These are phyloP conservation scores for Podosphaera aphanis DNA, from an alignment of 2,329 filamentous ascomycete species.

Conservation along the genomic window DNA sequence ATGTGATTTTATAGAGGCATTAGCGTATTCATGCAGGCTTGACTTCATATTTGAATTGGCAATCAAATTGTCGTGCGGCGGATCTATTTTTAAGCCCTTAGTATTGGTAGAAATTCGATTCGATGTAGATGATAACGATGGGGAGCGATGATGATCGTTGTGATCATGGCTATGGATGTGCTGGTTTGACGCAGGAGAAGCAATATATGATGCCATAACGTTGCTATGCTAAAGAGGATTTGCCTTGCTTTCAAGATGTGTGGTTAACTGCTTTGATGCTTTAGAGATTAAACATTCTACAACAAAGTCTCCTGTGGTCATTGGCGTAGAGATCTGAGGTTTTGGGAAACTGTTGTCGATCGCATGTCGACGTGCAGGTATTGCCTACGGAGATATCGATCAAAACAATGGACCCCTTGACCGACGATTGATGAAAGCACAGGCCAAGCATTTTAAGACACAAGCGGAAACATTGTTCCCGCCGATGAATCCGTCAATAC, in stretches of 20 bases:
- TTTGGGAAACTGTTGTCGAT: too few species aligned
- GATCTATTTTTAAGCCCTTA: constrained; percentile 8
- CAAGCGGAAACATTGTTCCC: too few species aligned
- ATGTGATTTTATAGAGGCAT: constrained; percentile 2
- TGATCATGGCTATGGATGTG: constrained; percentile 11
- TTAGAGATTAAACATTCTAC: too few species aligned
- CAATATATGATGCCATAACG: constrained; percentile 16
- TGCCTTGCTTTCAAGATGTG: constrained; percentile 8
- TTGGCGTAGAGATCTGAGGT: too few species aligned
- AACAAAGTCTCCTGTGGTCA: too few species aligned
- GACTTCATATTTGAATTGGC: constrained; percentile 13
- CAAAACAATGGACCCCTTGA: too few species aligned
- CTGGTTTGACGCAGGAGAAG: constrained; percentile 15
- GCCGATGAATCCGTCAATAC: too few species aligned
- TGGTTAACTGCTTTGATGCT: background rate
- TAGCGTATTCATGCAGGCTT: constrained; percentile 6
- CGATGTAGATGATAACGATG: constrained; percentile 16
- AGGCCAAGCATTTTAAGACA: too few species aligned
- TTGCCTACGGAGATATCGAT: too few species aligned
- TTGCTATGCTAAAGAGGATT: constrained; percentile 3
- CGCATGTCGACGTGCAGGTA: too few species aligned
- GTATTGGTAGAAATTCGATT: constrained; percentile 8
- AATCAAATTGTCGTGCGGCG: constrained; percentile 12
- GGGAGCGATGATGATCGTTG: constrained; percentile 17
- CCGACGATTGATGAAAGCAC: too few species aligned